Evolutionary conservation across 192 early-diverging fungal species (phyloP).

Genomic region (Chytriomyces sp.): DNA sequence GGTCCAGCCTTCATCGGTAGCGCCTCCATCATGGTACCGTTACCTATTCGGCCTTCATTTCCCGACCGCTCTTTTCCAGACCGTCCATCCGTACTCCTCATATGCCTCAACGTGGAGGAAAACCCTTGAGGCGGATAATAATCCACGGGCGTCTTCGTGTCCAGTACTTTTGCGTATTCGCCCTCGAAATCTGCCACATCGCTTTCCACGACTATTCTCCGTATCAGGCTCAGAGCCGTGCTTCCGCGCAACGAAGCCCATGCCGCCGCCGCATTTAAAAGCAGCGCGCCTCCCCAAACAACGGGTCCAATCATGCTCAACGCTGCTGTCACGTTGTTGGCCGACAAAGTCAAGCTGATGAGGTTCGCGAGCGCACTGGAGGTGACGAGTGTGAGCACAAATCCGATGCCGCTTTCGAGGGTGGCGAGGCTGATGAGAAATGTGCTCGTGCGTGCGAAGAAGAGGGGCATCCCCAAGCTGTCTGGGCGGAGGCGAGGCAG

Average conservation of each 20-base stretch:
- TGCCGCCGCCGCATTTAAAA: background rate
- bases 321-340: background rate
- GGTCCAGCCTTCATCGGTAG: no score
- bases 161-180: background rate
- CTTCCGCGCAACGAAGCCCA: background rate
- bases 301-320: background rate
- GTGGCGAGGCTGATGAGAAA: background rate
- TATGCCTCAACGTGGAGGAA: no score
- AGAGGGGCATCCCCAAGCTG: background rate
- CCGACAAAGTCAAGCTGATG: background rate
- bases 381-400: background rate
- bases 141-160: background rate
- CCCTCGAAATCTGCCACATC: background rate
- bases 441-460: background rate
- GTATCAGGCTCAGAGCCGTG: background rate
- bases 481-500: background rate
- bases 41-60: background rate
- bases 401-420: background rate
- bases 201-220: background rate
- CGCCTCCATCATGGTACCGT: background rate
- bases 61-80: no score
- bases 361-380: background rate
- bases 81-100: no score
- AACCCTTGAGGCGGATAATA: no score
- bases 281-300: background rate